Evolutionary conservation across 371 early-diverging fungal species (phyloP), one percentile per base, ranked within the genome.

Genomic region (Vairimorpha ceranae): DNA sequence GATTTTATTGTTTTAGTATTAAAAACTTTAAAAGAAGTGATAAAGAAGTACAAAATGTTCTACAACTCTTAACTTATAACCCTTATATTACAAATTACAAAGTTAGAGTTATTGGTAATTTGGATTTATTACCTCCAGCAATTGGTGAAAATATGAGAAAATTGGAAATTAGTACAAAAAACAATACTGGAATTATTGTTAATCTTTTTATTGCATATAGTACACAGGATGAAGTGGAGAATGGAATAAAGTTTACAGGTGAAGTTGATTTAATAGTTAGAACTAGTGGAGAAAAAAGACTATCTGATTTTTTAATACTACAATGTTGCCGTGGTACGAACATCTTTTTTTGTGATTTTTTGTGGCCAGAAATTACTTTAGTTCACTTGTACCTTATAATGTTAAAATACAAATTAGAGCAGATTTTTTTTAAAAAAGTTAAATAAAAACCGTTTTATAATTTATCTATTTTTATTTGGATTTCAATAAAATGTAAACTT

Each of bases 261-360:
- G 63, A 82, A 79, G 86, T 36, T 65, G 97, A 98, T 79, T 85
- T 98, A n/a, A 80, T 96, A 59, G 87, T 98, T 33, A 87, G 99
- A 65, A 96, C 99, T 0, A 91, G 93, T 8, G 95, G 96, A 10
- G 95, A 96, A 83, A 89, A 89, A 17, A 87, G 99, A 21, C 85
- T 98, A 46, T 92, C 92, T 75, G 96, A 97, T 83, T 98, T 93
- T 82, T 82, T 98, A 85, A 85, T 97, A 45, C 93, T 93, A 91
- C 95, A 95, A 86, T 88, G 86, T 63, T 70, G 77, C 38, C 66
- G 33, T 29, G 70, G 77, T 19, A 35, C 77, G 15, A 67, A 41
- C 15, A 25, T 82, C 29, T 58, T 45, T 45, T 84, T 82, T 45
- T 38, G 82, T 19, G 61, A 72, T 29, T n/a, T 52, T 4, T 64